Evolutionary conservation across 176 grass and related monocot species (phyloP), one percentile per base, ranked within the genome.

Genomic region (Aegilops speltoides): DNA sequence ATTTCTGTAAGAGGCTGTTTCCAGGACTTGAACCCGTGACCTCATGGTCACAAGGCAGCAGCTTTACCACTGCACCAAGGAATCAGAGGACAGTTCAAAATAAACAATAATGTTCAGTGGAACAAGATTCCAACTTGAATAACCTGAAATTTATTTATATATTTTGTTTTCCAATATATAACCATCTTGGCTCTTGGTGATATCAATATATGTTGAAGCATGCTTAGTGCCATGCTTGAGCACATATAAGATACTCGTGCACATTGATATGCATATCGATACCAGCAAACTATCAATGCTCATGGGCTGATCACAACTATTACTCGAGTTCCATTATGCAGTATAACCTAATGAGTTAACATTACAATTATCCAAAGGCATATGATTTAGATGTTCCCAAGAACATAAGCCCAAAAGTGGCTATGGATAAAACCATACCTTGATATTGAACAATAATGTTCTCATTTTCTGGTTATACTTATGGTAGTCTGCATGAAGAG

Each of bases 401-500:
- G 81, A 83, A 50, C 6, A 79, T 41, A 81, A 64, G 61, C 64
- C 33, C 10, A 50, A 59, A 75, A 72, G 71, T 56, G 38, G 32
- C 22, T 7, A 83, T 20, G 54, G 14, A 63, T 82, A 81, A 80
- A 68, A 84, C 8, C 9, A 50, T 86, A 99, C 97, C 94, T 94
- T 94, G 66, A 99, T 93, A 85, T 99, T 96, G 87, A 96, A 99
- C 54, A 36, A 69, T 56, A 99, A 83, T 64, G 92, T 92, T 79
- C 97, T 92, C 92, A 99, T 87, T 93, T 99, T 99, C 92, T 94
- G 92, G 72, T 99, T 96, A 72, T 99, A 99, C 77, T 96, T 98
- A 20, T 12, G 32, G 54, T 85, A 90, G 54, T 96, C 97, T 16
- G 68, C 28, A 22, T 85, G 81, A 71, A 95, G 84, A 82, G 90